A percentile compares a stretch with the other conserved stretches of the same genome.
phyloP scores from a whole-genome alignment of 1,139 yeast species.

The Taphrina sp. region DNA sequence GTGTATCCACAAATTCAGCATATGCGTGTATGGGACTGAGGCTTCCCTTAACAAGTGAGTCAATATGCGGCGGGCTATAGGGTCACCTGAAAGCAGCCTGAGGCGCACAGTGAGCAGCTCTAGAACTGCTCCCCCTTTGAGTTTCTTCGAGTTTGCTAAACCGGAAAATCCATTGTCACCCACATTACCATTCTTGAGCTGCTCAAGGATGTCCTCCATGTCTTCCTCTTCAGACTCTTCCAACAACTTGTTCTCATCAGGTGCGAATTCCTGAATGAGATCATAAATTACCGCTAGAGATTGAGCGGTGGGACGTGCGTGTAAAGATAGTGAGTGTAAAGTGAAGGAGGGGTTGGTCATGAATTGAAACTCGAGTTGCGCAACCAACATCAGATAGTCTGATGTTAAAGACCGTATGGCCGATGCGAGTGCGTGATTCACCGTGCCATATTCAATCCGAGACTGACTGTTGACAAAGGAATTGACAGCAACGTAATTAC shows the following conservation, averaged over 20 bases:
- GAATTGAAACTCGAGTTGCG: constrained; percentile 57
- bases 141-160: constrained; percentile 25
- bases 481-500: constrained; percentile 56
- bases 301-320: constrained; percentile 45
- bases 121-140: constrained; percentile 48
- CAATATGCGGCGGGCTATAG: constrained; percentile 55
- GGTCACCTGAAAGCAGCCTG: constrained; percentile 64
- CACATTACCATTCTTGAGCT: constrained; percentile 39
- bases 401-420: constrained; percentile 55
- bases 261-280: constrained; percentile 46
- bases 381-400: constrained; percentile 53
- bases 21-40: constrained; percentile 61
- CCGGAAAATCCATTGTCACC: constrained; percentile 40
- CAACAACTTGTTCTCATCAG: constrained; percentile 37
- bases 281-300: constrained; percentile 60
- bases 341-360: constrained; percentile 51
- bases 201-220: constrained; percentile 42
- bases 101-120: constrained; percentile 61
- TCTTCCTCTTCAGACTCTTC: constrained; percentile 42
- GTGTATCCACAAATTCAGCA: constrained; percentile 75
- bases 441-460: constrained; percentile 60
- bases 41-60: constrained; percentile 56
- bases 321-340: constrained; percentile 53
- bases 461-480: constrained; percentile 61
- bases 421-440: constrained; percentile 69